Conservation (phyloP, 345 rosid species). For the Citrus hindsii region DNA sequence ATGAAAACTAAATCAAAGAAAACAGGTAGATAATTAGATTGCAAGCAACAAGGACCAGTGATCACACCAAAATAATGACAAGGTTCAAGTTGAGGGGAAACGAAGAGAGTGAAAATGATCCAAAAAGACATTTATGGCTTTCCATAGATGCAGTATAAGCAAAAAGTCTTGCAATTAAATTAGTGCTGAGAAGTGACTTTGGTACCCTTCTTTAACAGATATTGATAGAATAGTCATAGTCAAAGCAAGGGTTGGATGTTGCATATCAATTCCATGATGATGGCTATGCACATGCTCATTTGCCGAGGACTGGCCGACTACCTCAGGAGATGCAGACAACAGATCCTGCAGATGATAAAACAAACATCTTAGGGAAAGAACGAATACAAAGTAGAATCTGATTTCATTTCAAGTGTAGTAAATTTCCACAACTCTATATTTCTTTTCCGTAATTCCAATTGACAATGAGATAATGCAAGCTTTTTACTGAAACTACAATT, state of each 20-base stretch:
- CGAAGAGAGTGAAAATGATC: neutral
- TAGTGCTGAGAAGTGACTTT: neutral
- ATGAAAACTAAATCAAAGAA: neutral
- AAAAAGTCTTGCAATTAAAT: neutral
- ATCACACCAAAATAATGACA: neutral
- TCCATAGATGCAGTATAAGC: neutral
- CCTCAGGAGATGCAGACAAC: slow-evolving; percentile 49
- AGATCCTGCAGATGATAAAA: slow-evolving; percentile 42
- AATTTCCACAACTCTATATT: neutral
- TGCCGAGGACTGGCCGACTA: slow-evolving; percentile 28
- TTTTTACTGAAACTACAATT: neutral
- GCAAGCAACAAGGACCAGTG: neutral
- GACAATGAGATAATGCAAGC: neutral
- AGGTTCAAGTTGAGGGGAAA: neutral
- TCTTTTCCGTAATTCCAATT: neutral
- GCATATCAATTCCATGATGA: slow-evolving; percentile 77
- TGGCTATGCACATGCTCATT: slow-evolving; percentile 37
- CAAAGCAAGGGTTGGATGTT: slow-evolving; percentile 75
- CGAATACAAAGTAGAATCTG: slow-evolving; percentile 8
- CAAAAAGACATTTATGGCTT: neutral
- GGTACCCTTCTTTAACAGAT: slow-evolving; percentile 84
- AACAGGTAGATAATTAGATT: neutral
- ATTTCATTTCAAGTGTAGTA: slow-evolving; percentile 8
- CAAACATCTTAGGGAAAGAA: neutral
- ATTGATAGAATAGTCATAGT: slow-evolving; percentile 73